Evolutionary conservation across 129 eudicot species (phyloP).

Genomic region (Chrysanthemum seticuspe): DNA sequence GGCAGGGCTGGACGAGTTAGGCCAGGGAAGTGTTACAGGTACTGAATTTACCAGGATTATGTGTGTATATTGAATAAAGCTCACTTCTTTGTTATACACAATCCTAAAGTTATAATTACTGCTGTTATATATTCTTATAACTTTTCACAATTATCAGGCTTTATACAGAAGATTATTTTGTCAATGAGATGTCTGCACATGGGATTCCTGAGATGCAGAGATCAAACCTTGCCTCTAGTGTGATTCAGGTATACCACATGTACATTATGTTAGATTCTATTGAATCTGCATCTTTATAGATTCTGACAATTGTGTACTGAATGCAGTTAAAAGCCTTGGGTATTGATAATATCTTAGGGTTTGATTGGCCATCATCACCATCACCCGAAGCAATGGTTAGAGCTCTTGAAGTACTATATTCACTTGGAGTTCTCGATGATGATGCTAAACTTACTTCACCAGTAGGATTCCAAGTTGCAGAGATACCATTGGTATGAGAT

Average conservation of each 20-base stretch:
- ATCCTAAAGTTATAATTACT: background rate
- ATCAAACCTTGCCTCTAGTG: conserved; percentile 85
- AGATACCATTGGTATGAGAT: conserved; percentile 77
- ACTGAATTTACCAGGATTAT: conserved; percentile 9
- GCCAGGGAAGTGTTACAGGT: conserved; percentile 99
- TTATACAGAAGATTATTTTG: conserved; percentile 82
- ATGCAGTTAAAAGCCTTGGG: conserved; percentile 89
- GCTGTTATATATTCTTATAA: conserved; percentile 8
- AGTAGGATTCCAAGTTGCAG: conserved; percentile 92
- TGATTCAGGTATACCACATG: conserved; percentile 64
- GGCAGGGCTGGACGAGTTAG: conserved; percentile 97
- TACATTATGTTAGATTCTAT: background rate
- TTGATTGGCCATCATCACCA: conserved; percentile 98
- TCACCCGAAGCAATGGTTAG: conserved; percentile 93
- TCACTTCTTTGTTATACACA: background rate
- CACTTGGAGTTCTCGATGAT: conserved; percentile 94
- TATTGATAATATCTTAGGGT: conserved; percentile 93
- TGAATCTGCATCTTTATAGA: background rate
- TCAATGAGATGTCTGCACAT: conserved; percentile 71
- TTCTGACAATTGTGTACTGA: conserved; percentile 18
- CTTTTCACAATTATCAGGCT: conserved; percentile 48
- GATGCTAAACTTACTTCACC: conserved; percentile 98
- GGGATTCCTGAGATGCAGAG: conserved; percentile 99
- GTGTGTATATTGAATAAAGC: background rate
- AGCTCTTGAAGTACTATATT: conserved; percentile 91